These are phyloP conservation scores for Amphirosellinia nigrospora DNA, from an alignment of 495 filamentous ascomycete genomes.

Conservation along the genomic window DNA sequence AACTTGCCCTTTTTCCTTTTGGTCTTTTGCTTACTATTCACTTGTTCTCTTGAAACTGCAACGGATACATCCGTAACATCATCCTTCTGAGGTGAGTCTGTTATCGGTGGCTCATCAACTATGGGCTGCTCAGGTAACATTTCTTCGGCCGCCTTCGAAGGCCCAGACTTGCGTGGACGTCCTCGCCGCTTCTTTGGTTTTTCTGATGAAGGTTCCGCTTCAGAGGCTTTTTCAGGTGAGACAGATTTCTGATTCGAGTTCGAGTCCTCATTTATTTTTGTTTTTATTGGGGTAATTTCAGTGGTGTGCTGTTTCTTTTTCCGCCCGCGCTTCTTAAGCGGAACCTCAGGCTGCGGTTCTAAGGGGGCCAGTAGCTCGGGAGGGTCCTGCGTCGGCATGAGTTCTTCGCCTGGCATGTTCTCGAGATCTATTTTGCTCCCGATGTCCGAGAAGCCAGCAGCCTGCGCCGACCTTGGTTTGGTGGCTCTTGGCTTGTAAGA, in stretches of 20 bases:
- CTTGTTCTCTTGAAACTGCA: not conserved
- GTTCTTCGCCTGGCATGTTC: slow-evolving; percentile 4
- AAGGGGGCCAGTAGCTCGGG: slow-evolving; percentile 17
- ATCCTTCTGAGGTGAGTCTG: not conserved
- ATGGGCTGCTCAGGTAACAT: slow-evolving; percentile 12
- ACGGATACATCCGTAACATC: not conserved
- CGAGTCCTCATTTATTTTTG: slow-evolving; percentile 10
- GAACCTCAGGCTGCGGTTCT: slow-evolving; percentile 23
- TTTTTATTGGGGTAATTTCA: slow-evolving; percentile 2
- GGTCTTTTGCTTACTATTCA: not conserved
- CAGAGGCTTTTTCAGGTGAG: not conserved
- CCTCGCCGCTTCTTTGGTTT: slow-evolving; percentile 39
- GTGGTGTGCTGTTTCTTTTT: slow-evolving; percentile 34
- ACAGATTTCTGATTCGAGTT: slow-evolving; percentile 11
- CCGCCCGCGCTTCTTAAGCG: slow-evolving; percentile 37
- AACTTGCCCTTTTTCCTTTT: slow-evolving; percentile 17
- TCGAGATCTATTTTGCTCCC: not conserved
- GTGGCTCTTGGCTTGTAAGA: slow-evolving; percentile 28
- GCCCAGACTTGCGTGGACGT: slow-evolving; percentile 35
- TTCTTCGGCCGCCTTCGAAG: slow-evolving; percentile 22
- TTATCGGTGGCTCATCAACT: slow-evolving; percentile 6
- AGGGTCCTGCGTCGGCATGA: slow-evolving; percentile 6
- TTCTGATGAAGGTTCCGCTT: slow-evolving; percentile 21
- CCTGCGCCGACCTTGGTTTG: slow-evolving; percentile 16
- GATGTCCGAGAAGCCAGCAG: slow-evolving; percentile 1